These are phyloP conservation scores for Zygotorulaspora mrakii DNA, from an alignment of 1,139 yeast genomes.

Conservation along the genomic window DNA sequence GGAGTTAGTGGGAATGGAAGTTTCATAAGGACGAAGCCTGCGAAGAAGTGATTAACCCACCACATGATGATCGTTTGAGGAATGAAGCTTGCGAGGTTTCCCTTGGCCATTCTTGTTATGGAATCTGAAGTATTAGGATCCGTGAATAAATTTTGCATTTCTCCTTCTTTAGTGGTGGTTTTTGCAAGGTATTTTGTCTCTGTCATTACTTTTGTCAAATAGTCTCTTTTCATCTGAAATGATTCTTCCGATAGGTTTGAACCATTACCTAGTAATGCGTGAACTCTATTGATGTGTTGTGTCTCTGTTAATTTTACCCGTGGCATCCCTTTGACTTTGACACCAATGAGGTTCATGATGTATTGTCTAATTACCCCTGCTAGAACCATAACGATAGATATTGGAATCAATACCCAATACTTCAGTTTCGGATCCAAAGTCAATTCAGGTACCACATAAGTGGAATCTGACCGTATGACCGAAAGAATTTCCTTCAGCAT, in stretches of 20 bases:
- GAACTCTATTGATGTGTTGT: conserved; percentile 52
- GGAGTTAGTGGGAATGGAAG: conserved; percentile 81
- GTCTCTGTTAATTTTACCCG: conserved; percentile 58
- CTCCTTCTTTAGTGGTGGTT: conserved; percentile 44
- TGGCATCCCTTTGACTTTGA: conserved; percentile 54
- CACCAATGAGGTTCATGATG: conserved; percentile 55
- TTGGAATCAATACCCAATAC: conserved; percentile 89
- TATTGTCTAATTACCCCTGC: conserved; percentile 81
- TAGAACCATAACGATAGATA: conserved; percentile 82
- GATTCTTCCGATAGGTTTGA: conserved; percentile 42
- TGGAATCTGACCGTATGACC: conserved; percentile 14
- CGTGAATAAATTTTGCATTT: conserved; percentile 57
- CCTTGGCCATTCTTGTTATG: conserved; percentile 75
- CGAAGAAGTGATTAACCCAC: conserved; percentile 92
- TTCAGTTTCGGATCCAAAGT: conserved; percentile 77
- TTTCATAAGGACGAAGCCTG: conserved; percentile 83
- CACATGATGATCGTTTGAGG: conserved; percentile 95
- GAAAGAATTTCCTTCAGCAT: conserved; percentile 2
- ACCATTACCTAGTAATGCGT: conserved; percentile 52
- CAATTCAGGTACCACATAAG: conserved; percentile 45
- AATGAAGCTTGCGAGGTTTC: conserved; percentile 74
- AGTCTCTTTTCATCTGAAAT: conserved; percentile 33
- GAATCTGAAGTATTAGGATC: conserved; percentile 73
- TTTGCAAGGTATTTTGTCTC: conserved; percentile 38
- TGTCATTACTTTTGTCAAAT: conserved; percentile 25